phyloP scores from a whole-genome alignment of 1,284 basidiomycete genomes.

The Boletus calvinii region DNA sequence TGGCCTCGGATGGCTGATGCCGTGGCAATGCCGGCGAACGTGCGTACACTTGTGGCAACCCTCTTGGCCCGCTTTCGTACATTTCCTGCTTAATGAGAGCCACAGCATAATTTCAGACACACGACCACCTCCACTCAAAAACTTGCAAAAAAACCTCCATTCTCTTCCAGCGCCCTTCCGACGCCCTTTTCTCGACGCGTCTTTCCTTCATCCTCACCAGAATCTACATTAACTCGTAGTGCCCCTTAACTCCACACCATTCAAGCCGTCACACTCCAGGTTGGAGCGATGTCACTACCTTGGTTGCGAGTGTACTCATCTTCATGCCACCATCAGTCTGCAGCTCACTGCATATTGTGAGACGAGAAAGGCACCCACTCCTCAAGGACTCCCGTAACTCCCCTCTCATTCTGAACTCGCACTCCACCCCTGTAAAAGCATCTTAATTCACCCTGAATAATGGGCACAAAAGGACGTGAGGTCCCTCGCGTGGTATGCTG shows the following conservation, averaged over 20 bases:
- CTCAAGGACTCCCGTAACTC: neutral
- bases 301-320: constrained; percentile 8
- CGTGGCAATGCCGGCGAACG: constrained; percentile 40
- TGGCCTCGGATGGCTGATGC: constrained; percentile 16
- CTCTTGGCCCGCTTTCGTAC: constrained; percentile 24
- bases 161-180: constrained; percentile 12
- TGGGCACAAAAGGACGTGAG: constrained; percentile 76
- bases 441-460: constrained; percentile 33
- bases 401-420: neutral
- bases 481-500: constrained; percentile 82
- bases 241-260: constrained; percentile 17
- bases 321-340: constrained; percentile 3
- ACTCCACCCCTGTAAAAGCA: constrained; percentile 14
- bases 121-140: constrained; percentile 35
- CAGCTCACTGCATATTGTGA: constrained; percentile 1
- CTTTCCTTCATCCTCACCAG: constrained; percentile 16
- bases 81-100: constrained; percentile 21
- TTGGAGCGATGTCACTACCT: constrained; percentile 12
- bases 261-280: constrained; percentile 3
- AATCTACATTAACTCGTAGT: constrained; percentile 11
- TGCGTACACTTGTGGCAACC: constrained; percentile 36
- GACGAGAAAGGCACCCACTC: neutral
- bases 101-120: constrained; percentile 40
- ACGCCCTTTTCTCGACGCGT: constrained; percentile 13
- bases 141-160: constrained; percentile 18